A percentile compares a stretch with the other conserved stretches of the same genome.
These are phyloP conservation scores for Fusarium sp. DNA, from an alignment of 2,329 filamentous ascomycete species.

Conservation along the genomic window DNA sequence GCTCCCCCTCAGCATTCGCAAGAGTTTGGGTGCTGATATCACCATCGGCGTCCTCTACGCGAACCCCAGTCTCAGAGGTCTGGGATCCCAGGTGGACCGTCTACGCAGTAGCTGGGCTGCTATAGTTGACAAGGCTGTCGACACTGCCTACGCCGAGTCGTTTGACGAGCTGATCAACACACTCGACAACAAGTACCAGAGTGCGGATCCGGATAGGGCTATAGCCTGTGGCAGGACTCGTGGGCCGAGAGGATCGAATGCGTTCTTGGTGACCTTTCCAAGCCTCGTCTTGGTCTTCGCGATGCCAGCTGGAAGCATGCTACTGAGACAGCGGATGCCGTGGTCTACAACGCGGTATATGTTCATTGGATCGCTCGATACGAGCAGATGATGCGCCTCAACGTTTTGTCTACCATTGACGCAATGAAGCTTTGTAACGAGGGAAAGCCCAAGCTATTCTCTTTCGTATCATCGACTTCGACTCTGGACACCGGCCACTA, in stretches of 20 bases:
- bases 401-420: conserved; percentile 84
- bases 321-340: conserved; percentile 73
- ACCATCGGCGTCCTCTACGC: conserved; percentile 46
- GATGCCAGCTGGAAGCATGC: conserved; percentile 74
- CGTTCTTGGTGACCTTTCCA: background rate
- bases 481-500: conserved; percentile 87
- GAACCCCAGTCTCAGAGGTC: conserved; percentile 1
- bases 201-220: background rate
- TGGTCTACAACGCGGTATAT: conserved; percentile 85
- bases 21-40: conserved; percentile 44
- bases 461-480: conserved; percentile 82
- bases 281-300: conserved; percentile 58
- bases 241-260: background rate
- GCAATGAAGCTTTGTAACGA: conserved; percentile 79
- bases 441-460: conserved; percentile 81
- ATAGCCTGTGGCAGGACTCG: background rate
- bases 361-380: conserved; percentile 89
- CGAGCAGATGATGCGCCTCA: conserved; percentile 75
- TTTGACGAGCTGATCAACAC: background rate
- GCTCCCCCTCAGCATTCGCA: conserved; percentile 72
- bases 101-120: conserved; percentile 1
- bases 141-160: background rate
- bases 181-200: background rate
- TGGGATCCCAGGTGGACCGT: conserved; percentile 9
- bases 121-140: background rate